phyloP scores from a whole-genome alignment of 169 alveolate genomes.

The Cryptosporidium muris region DNA sequence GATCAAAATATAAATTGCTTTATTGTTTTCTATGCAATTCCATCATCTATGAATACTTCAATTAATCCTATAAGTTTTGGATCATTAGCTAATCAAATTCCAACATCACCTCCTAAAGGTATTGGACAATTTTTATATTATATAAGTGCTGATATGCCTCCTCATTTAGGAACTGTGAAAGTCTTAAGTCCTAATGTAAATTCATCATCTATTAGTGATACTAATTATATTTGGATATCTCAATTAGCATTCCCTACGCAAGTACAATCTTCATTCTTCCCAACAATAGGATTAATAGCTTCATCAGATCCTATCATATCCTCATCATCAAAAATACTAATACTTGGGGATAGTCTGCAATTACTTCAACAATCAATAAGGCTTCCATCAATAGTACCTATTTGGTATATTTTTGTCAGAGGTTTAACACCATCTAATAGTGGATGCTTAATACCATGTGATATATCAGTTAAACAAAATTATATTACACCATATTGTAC shows the following conservation, averaged over 20 bases:
- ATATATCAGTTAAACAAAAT: conserved; percentile 21
- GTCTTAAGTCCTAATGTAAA: conserved; percentile 45
- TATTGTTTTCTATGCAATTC: conserved; percentile 41
- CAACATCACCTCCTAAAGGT: conserved; percentile 32
- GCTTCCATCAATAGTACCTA: conserved; percentile 39
- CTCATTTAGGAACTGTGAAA: conserved; percentile 25
- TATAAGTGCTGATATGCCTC: conserved; percentile 65
- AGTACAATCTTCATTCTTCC: conserved; percentile 50
- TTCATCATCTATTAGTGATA: conserved; percentile 44
- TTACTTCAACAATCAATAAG: conserved; percentile 62
- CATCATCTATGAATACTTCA: not conserved
- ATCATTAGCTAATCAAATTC: conserved; percentile 58
- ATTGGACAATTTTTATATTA: conserved; percentile 43
- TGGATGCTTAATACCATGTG: conserved; percentile 69
- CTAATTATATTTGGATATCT: conserved; percentile 25
- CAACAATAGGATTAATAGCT: conserved; percentile 46
- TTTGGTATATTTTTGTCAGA: conserved; percentile 45
- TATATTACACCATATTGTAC: conserved; percentile 60
- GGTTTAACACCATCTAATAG: conserved; percentile 70
- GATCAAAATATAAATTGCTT: conserved; percentile 52
- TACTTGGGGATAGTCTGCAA: conserved; percentile 57
- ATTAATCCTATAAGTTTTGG: conserved; percentile 26
- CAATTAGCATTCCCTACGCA: conserved; percentile 43
- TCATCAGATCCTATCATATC: conserved; percentile 51
- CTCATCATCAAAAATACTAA: conserved; percentile 31